Base-by-base conservation (phyloP, 2,329 filamentous ascomycete genomes). In the Pestalotiopsis sp. region DNA sequence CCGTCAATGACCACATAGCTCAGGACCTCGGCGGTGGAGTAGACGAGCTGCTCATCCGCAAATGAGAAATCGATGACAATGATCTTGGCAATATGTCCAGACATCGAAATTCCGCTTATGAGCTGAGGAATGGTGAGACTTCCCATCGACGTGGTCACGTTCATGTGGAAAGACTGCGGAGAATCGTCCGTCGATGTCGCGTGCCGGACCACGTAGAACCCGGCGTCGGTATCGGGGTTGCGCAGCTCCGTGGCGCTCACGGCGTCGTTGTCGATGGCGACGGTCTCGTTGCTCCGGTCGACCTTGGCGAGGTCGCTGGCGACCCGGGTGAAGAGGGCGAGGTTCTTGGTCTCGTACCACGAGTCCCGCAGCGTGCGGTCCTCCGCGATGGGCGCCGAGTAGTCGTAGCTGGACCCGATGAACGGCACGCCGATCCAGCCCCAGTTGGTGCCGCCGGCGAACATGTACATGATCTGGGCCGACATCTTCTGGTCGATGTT, bases 361-460 rank as follows among this genome's bases (percentile, higher is more conserved):
- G 95, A 95, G 75, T 94, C 92, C 2, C 85, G 81, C 3, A 95
- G 82, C 1, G 86, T 86, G 27, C 93, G 86, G 20, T 92, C 89
- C 75, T 96, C 93, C 1, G 86, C 85, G 66, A 95, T 93, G 9
- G 85, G 82, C 9, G 84, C 82, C 11, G 82, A 85, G 65, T 88
- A 88, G 70, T 88, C 86, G 63, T 88, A 87, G 0, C 84, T 87
- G 0, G 87, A 89, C 69, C 90, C 90, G 3, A 86, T 89, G 13
- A 89, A 90, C 11, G 90, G 86, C 72, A 93, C 88, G 0, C 92
- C 91, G 4, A 93, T 79, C 70, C 94, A 94, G 0, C 93, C 93
- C 93, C 92, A 95, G 76, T 95, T 96, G 0, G 93, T 95, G 6
- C 93, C 93, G 17, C 93, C 93, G 72, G 86, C 93, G 1, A 87